phyloP scores from a whole-genome alignment of 164 flowering plant genomes.

The Aristolochia fimbriata region DNA sequence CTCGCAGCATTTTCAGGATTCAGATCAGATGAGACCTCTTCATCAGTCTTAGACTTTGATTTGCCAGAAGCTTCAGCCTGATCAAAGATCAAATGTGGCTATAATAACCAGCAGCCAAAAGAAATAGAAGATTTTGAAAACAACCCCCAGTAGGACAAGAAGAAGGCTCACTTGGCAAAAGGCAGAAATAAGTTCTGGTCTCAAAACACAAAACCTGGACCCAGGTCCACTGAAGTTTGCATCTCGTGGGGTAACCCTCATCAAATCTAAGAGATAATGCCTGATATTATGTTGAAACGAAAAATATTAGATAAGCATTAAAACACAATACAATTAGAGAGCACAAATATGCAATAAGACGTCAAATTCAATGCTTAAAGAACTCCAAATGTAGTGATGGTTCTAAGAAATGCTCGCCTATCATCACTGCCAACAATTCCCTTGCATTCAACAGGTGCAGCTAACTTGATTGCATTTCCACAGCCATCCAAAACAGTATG shows the following conservation, averaged over 20 bases:
- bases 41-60: conserved; percentile 29
- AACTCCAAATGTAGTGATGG: conserved; percentile 12
- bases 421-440: conserved; percentile 99
- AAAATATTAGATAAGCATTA: background rate
- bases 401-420: conserved; percentile 36
- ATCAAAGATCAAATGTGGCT: conserved; percentile 1
- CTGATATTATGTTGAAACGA: conserved; percentile 22
- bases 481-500: conserved; percentile 77
- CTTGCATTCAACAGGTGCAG: conserved; percentile 99
- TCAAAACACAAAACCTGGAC: conserved; percentile 81
- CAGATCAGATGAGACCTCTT: conserved; percentile 20
- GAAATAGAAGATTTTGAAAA: background rate
- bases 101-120: no score
- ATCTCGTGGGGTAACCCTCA: conserved; percentile 99
- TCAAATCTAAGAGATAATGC: conserved; percentile 94
- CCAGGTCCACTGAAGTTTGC: conserved; percentile 80
- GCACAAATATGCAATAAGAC: background rate
- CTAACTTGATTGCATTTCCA: conserved; percentile 68
- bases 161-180: conserved; percentile 65
- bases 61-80: conserved; percentile 61
- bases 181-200: conserved; percentile 76
- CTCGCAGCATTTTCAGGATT: conserved; percentile 20
- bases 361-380: background rate
- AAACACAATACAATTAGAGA: background rate
- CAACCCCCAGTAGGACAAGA: background rate